Base-by-base conservation (phyloP, 176 grass and related monocot species). In the Oryza australiensis region DNA sequence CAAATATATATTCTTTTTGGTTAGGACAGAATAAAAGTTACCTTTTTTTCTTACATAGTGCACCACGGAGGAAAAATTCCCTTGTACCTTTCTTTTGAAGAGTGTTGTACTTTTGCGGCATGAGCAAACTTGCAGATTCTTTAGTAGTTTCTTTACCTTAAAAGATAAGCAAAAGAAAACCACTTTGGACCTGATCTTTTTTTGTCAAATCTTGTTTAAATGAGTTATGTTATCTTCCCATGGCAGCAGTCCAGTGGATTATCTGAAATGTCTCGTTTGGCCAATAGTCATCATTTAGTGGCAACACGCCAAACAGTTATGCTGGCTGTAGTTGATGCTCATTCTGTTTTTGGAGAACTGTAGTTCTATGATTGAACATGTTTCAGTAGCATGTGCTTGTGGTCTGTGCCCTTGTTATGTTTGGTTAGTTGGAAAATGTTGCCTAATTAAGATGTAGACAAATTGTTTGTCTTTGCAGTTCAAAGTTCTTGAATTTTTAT, bases 11-110 rank as follows among this genome's bases (percentile, higher is more conserved):
- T 67, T 32, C 55, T 43, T 77, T 86, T 89, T 26, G 11, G 59
- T 76, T 9, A 66, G 64, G 77, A 70, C 78, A 90, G 73, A 89
- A 82, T 86, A 77, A 68, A 70, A 79, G 73, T 77, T 86, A 74
- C 83, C 83, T 45, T 45, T 79, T 86, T 79, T 79, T 86, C 66
- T 78, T 82, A 26, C 35, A 26, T 82, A 78, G 83, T 78, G 83
- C 83, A 48, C 83, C 79, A 74, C 35, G 15, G 78, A 75, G 76
- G 76, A 90, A 67, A 82, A 82, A 67, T 74, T 82, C 60, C 60
- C 40, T 67, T 82, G 74, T 73, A 63, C 53, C 28, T 63, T 37
- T 35, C 26, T 28, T 43, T 43, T 51, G 14, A 23, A 86, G 83
- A 86, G 74, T 74, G 74, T 74, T 82, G 18, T 78, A 74, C 45